Evolutionary conservation across 208 protist species (phyloP), one percentile per base, ranked within the genome.

Genomic region (Naegleria lovaniensis): DNA sequence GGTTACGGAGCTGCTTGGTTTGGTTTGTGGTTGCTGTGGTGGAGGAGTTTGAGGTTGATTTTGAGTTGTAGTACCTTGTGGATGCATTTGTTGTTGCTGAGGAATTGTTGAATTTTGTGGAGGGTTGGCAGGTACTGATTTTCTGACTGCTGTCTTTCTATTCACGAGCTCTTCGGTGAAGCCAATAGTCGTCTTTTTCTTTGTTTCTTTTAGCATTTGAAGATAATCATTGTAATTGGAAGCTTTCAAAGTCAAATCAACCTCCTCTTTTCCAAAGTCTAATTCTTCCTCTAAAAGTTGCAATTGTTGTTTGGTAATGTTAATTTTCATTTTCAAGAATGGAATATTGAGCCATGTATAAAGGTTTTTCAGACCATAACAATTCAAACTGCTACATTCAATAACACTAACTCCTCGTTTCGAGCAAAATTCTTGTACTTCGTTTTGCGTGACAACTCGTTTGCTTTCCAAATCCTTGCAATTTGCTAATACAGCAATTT

Each of bases 271-370:
- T 39, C 15, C 33, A 25, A 25, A 39, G 13, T 85, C 9, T 19
- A 41, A 43, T 22, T 85, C 84, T 25, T 88, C 84, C 36, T 88
- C n/a, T 5, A 48, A 88, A 39, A 38, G n/a, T 58, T 36, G 5
- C 13, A 48, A 39, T 38, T 88, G 41, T 58, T 58, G 39, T 4
- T 85, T 40, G 1, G 33, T 25, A 6, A 85, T 43, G 36, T 22
- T 43, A 39, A 85, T 36, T 85, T 85, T 85, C 15, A 85, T 9
- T 88, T 58, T 55, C 41, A 88, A 88, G 41, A 92, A 92, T 19
- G 91, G 91, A 25, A 92, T 29, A 19, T 92, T 92, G 9, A 92
- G 89, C 13, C 90, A 92, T 38, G 89, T 85, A 16, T 92, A 92
- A n/a, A 92, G 13, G 13, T 92, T 9, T 51, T 91, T 92, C 22